Base-by-base conservation (phyloP, 768 basidiomycete genomes). In the Suillus lakei region DNA sequence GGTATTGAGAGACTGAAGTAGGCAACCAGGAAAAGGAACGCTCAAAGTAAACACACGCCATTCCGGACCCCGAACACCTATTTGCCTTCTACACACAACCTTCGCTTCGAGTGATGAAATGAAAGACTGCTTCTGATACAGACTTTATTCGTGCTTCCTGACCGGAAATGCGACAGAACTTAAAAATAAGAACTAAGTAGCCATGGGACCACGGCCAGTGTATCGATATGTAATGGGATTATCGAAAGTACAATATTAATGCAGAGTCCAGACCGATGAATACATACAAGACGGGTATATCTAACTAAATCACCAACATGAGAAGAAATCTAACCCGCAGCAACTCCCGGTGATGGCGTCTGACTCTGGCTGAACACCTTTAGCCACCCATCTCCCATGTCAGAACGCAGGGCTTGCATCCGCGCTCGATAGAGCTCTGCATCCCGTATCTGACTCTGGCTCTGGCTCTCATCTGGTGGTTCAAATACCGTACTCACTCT, bases 341-440 rank as follows among this genome's bases (percentile, higher is more conserved):
- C 64, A 61, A 64, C 63, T 28, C 63, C 44, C 18, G 67, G 32
- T 10, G 62, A 48, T 34, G 67, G 67, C 3, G 61, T 67, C 55
- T 83, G 83, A 41, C 87, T 88, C 79, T 92, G 90, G 65, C 87
- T 91, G 71, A 91, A 89, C 39, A 95, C 92, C 76, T 91, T 91
- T 72, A 96, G 72, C 93, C 93, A 96, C 12, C 89, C 88, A 28
- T 96, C 95, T 2, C 95, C 95, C 84, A 96, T 94, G 71, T 96
- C 95, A 65, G 87, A 84, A 75, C 92, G 88, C 74, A 96, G 71
- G 21, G 89, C 89, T 80, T 96, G 95, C 60, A 96, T 91, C 70
- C 84, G 84, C 63, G 86, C 85, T 55, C 95, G 84, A 75, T 91
- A 93, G 51, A 88, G 84, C 64, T 93, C 93, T 30, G 85, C 91